These are phyloP conservation scores for Globisporangium echinulatum DNA, from an alignment of 352 stramenopile species.

Conservation along the genomic window DNA sequence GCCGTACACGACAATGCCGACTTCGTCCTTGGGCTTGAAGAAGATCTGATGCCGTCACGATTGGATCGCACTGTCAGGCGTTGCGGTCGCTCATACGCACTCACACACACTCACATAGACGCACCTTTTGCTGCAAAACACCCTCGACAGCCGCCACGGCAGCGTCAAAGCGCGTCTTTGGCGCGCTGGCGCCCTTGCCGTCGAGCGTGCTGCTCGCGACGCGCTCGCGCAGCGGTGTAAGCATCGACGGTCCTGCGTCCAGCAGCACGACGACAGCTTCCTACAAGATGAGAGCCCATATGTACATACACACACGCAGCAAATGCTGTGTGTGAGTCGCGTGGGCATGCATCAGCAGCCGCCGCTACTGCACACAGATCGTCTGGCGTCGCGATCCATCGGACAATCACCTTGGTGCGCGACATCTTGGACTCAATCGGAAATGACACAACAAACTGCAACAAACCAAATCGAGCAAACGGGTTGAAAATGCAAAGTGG, in stretches of 20 bases:
- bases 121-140: slow-evolving; percentile 66
- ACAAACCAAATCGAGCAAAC: not conserved
- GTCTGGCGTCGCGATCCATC: not conserved
- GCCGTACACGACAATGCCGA: slow-evolving; percentile 73
- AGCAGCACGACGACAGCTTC: slow-evolving; percentile 65
- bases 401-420: not conserved
- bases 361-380: not conserved
- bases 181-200: slow-evolving; percentile 7
- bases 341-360: not conserved
- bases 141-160: slow-evolving; percentile 50
- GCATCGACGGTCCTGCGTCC: slow-evolving; percentile 64
- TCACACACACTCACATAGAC: too few species aligned
- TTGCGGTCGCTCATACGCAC: not conserved
- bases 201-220: slow-evolving; percentile 8
- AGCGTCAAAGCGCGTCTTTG: slow-evolving; percentile 54
- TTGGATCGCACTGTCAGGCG: not conserved
- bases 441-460: not conserved
- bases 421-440: not conserved
- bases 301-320: not conserved
- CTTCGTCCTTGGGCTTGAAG: slow-evolving; percentile 74
- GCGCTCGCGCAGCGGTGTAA: slow-evolving; percentile 39
- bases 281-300: slow-evolving; percentile 14
- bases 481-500: too few species aligned
- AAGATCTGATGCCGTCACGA: slow-evolving; percentile 34
- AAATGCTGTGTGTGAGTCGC: not conserved